Conservation (phyloP, 163 green algal species). For the Volvox carteri region DNA sequence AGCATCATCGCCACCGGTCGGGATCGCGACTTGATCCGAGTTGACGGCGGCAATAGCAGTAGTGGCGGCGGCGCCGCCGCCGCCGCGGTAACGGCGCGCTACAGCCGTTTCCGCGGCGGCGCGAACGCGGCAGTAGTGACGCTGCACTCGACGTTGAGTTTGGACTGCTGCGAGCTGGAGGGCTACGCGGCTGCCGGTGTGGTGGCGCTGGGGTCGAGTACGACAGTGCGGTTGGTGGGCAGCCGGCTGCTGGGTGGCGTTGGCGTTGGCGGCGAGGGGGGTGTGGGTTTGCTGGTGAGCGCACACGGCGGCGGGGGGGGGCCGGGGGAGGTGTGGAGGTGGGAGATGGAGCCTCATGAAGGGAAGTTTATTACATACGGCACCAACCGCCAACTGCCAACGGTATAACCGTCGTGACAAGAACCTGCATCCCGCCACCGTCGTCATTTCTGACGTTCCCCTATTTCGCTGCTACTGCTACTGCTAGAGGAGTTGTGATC, state of each 20-base stretch:
- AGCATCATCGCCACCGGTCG: not conserved
- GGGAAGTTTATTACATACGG: too few relatives aligned
- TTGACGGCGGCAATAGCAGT: constrained; percentile 21
- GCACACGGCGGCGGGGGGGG: too few relatives aligned
- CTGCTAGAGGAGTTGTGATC: too few relatives aligned
- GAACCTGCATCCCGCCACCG: too few relatives aligned
- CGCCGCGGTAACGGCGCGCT: constrained; percentile 7
- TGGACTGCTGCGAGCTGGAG: constrained; percentile 52
- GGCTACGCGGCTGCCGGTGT: constrained; percentile 17
- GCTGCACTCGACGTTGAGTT: not conserved
- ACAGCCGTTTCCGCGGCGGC: constrained; percentile 38
- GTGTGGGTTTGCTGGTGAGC: constrained; percentile 31
- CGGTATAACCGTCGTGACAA: too few relatives aligned
- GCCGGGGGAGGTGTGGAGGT: too few relatives aligned
- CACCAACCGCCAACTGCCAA: too few relatives aligned
- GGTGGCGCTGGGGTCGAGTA: not conserved
- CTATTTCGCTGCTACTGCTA: too few relatives aligned
- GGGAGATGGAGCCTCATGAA: too few relatives aligned
- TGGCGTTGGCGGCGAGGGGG: not conserved
- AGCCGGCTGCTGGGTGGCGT: constrained; percentile 38
- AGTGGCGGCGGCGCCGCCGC: not conserved
- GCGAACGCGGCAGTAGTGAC: constrained; percentile 14
- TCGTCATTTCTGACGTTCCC: too few relatives aligned
- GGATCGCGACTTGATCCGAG: constrained; percentile 19
- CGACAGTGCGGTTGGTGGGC: constrained; percentile 32